Base-by-base conservation (phyloP, 2,329 filamentous ascomycete genomes). In the Aspergillus sojae region DNA sequence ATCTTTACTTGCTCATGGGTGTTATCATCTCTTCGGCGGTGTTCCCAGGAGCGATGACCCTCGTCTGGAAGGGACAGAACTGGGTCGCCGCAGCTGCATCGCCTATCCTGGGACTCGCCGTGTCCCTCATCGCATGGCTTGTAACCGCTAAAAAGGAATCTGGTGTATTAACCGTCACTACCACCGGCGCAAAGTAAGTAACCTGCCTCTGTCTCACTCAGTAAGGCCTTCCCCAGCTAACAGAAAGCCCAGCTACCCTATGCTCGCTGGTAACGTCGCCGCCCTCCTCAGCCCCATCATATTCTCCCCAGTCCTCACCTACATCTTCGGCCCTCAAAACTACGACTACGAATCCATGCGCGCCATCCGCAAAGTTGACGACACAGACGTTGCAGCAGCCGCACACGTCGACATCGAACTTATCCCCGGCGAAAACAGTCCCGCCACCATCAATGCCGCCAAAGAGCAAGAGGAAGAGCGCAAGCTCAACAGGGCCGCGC, bases 321-420 rank as follows among this genome's bases (percentile, higher is more conserved):
- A 89, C 58, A 79, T 84, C 19, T 89, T 93, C 65, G 86, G 86
- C n/a, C 74, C 81, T 12, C 89, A 94, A 62, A 89, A 91, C 69
- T 97, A 97, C 78, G 91, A 97, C 81, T 97, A 92, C 89, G 80
- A 87, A 62, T 90, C 89, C 19, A 97, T 97, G 93, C 85, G 87
- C 71, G 83, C 82, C 1, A 96, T 97, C 74, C 88, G 91, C 70
- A 87, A 86, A 69, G 91, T 88, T 53, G 92, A 96, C 71, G 93
- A 97, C 76, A 85, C 88, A 50, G 91, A 93, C 57, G 80, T 93
- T 23, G 86, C 89, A 0, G 83, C 82, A 0, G 84, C 82, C 1
- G 88, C 89, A 0, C 82, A 90, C 52, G 73, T 90, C 32, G 90
- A 93, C 61, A 80, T 89, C 1, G 91, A 93, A 69, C 81, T 86